phyloP scores from a whole-genome alignment of 345 rosid genomes.

The Anacardium occidentale region DNA sequence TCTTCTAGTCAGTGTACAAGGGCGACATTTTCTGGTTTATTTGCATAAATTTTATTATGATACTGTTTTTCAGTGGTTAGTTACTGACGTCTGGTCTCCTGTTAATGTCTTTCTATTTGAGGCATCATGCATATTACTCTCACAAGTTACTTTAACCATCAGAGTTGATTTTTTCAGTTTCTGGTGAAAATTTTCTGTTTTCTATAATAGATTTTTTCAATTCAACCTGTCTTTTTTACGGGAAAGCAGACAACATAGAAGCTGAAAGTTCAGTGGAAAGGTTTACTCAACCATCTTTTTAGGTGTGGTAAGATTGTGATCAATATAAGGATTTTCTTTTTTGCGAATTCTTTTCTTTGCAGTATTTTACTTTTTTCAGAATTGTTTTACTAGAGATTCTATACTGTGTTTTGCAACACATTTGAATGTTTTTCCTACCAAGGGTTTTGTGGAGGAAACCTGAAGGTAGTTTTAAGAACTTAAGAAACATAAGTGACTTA shows the following conservation, averaged over 20 bases:
- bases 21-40: not conserved
- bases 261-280: conserved; percentile 58
- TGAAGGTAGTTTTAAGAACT: not conserved
- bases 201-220: conserved; percentile 56
- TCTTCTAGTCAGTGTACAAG: not conserved
- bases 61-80: conserved; percentile 7
- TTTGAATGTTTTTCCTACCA: conserved; percentile 4
- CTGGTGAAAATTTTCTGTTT: conserved; percentile 36
- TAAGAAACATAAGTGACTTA: not conserved
- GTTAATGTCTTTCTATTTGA: conserved; percentile 12
- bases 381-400: conserved; percentile 16
- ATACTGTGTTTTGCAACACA: not conserved
- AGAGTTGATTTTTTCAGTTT: conserved; percentile 31
- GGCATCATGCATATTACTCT: conserved; percentile 26
- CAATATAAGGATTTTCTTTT: conserved; percentile 21
- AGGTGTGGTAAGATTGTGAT: conserved; percentile 54
- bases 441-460: not conserved
- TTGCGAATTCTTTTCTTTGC: conserved; percentile 14
- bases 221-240: conserved; percentile 54
- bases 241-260: conserved; percentile 56
- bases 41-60: conserved; percentile 3
- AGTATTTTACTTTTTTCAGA: conserved; percentile 4
- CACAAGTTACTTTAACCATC: conserved; percentile 15
- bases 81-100: conserved; percentile 7
- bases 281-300: conserved; percentile 48